Evolutionary conservation across 306 rosid genomes (phyloP), one percentile per base, ranked within the genome.

Genomic region (Gynostemma pentaphyllum): DNA sequence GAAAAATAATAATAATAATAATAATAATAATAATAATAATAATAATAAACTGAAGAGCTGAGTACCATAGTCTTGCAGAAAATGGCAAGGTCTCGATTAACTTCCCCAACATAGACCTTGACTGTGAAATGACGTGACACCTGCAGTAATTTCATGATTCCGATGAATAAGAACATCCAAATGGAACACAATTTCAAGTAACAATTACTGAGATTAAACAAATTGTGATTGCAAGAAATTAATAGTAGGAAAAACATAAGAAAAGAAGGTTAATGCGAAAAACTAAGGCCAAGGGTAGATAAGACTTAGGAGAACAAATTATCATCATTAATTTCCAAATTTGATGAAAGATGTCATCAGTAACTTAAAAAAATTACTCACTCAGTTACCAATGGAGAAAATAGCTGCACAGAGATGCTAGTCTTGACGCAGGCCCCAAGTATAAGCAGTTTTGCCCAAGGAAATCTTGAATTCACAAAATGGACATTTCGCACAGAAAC

Each of bases 401-500:
- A 92, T 55, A 75, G 78, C 53, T 88, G 74, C 77, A 92, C 85
- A 2, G 61, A 73, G 64, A 88, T 75, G 78, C 79, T 86, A 70
- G 90, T 85, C 88, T 78, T 88, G 71, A 74, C 67, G 62, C 98
- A 92, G 53, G 88, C 86, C 73, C 96, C 98, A 59, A 92, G 96
- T 71, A 92, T 62, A 79, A 86, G 77, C 68, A 80, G 60, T 77
- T 82, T 88, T 62, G 89, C 77, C 98, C 96, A 88, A 18, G 83
- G 67, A 77, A 83, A 88, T 61, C 70, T 74, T 4, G 96, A 92
- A 69, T 83, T 70, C 74, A 92, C 87, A 70, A 88, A 80, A 70
- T 88, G 96, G 45, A 76, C 92, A 76, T 86, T 92, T 75, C 82
- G 81, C 42, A 88, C 78, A 24, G 86, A 80, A 74, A 88, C 72